Evolutionary conservation across 331 rosid species (phyloP), one percentile per base, ranked within the genome.

Genomic region (Erythrophleum ivorense): DNA sequence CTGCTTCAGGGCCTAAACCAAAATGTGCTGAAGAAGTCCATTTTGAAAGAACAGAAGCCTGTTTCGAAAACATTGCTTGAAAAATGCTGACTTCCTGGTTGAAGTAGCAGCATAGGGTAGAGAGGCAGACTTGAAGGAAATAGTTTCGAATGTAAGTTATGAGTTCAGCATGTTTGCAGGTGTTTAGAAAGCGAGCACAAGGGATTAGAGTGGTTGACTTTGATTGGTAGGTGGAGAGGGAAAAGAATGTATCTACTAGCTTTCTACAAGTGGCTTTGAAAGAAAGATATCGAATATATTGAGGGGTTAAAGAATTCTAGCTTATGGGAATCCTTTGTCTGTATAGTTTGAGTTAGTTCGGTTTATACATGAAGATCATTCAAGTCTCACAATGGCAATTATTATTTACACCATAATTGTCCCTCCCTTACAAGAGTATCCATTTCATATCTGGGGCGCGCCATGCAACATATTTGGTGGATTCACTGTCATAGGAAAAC

Each of bases 31-130:
- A 76, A 11, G 89, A 83, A 81, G 64, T 60, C 73, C 86, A 55
- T 40, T 3, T 34, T 40, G 70, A 80, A 62, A 53, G 18, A 71
- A 38, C 14, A 9, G 55, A 82, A 70, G 81, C 55, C 18, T 82
- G 86, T 43, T 82, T 80, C 15, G 87, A 83, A 67, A 68, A 63
- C 33, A 73, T 75, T 24, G 36, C 43, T 76, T 90, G 83, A 90
- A 75, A 88, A 77, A 79, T 36, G 10, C 62, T 78, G 63, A 76
- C 62, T 34, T 18, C 8, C 50, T 76, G 6, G 59, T 76, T 46
- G 16, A 53, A 19, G 64, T 33, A 40, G 7, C 33, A 43, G 41
- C 38, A 53, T 62, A 53, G 80, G 54, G 65, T 48, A 52, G 60
- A 6, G 41, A 70, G 15, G 41, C 65, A 70, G 6, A 66, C 16